phyloP scores from a whole-genome alignment of 164 flowering plant genomes.

The Dillenia suffruticosa region DNA sequence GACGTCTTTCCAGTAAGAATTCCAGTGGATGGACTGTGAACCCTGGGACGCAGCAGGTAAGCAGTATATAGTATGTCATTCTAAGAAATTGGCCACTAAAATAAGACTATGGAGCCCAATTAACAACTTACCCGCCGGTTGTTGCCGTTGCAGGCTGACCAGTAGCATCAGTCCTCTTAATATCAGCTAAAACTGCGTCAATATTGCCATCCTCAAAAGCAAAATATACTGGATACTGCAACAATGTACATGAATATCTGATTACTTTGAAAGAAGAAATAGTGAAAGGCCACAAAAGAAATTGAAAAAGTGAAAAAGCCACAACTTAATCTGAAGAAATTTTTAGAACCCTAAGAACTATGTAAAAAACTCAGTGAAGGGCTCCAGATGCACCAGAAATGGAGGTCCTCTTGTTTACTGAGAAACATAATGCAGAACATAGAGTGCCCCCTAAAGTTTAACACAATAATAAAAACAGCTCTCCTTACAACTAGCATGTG shows the following conservation, averaged over 20 bases:
- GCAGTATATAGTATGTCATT: too few species aligned
- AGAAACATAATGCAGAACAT: too few species aligned
- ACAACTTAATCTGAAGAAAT: background rate
- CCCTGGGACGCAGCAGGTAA: background rate
- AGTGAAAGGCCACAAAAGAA: background rate
- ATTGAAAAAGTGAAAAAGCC: background rate
- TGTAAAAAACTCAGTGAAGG: too few species aligned
- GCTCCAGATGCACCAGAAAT: too few species aligned
- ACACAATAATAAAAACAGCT: too few species aligned
- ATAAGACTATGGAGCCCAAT: too few species aligned
- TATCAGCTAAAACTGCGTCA: conserved; percentile 69
- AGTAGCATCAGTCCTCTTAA: conserved; percentile 73
- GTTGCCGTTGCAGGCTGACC: conserved; percentile 98
- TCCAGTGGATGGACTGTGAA: background rate
- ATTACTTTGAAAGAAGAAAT: background rate
- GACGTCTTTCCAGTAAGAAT: too few species aligned
- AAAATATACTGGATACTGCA: conserved; percentile 97
- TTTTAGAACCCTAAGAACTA: background rate
- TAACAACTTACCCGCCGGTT: conserved; percentile 85
- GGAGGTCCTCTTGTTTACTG: too few species aligned
- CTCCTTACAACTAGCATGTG: too few species aligned
- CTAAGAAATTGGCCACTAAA: too few species aligned
- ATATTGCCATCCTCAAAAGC: conserved; percentile 81
- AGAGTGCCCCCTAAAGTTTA: too few species aligned
- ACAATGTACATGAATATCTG: conserved; percentile 4